Percentiles rank a stretch among this genome's conserved stretches.
Conservation (phyloP, 352 stramenopile genomes). For the Pythium myriotylum region DNA sequence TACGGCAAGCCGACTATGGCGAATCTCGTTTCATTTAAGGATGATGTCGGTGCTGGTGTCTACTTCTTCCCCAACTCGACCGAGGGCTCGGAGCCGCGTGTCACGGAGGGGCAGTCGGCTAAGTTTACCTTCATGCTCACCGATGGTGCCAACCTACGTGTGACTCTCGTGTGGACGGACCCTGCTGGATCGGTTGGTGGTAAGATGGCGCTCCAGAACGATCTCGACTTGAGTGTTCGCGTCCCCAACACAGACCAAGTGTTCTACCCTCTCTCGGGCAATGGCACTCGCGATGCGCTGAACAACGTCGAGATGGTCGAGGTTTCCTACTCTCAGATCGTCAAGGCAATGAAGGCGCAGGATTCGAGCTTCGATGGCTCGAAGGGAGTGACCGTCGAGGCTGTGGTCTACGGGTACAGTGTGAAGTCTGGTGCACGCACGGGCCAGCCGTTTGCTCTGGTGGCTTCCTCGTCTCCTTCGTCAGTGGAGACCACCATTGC, state of each 20-base stretch:
- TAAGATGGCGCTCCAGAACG: slow-evolving; percentile 64
- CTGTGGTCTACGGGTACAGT: slow-evolving; percentile 58
- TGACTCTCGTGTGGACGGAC: slow-evolving; percentile 78
- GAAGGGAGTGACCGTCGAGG: slow-evolving; percentile 58
- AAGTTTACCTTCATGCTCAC: slow-evolving; percentile 65
- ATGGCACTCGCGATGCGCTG: slow-evolving; percentile 55
- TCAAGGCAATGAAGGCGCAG: slow-evolving; percentile 26
- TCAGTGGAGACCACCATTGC: slow-evolving; percentile 36
- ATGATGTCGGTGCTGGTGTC: slow-evolving; percentile 21
- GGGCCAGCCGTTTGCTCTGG: slow-evolving; percentile 70
- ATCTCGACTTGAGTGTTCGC: slow-evolving; percentile 65
- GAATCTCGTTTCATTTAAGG: slow-evolving; percentile 56
- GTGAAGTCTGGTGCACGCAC: slow-evolving; percentile 59
- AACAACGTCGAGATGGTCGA: slow-evolving; percentile 87
- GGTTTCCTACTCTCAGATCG: slow-evolving; percentile 55
- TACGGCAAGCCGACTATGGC: slow-evolving; percentile 75
- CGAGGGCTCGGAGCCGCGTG: slow-evolving; percentile 53
- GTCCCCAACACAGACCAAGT: slow-evolving; percentile 50
- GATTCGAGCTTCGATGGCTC: slow-evolving; percentile 35
- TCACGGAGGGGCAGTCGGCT: slow-evolving; percentile 46
- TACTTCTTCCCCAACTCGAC: slow-evolving; percentile 41
- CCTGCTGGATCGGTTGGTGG: slow-evolving; percentile 55
- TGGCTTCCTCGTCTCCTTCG: slow-evolving; percentile 71
- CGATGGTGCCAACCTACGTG: slow-evolving; percentile 53
- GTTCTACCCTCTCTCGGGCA: slow-evolving; percentile 65